phyloP scores from a whole-genome alignment of 148 eudicot genomes.

The Rhododendron vialii region DNA sequence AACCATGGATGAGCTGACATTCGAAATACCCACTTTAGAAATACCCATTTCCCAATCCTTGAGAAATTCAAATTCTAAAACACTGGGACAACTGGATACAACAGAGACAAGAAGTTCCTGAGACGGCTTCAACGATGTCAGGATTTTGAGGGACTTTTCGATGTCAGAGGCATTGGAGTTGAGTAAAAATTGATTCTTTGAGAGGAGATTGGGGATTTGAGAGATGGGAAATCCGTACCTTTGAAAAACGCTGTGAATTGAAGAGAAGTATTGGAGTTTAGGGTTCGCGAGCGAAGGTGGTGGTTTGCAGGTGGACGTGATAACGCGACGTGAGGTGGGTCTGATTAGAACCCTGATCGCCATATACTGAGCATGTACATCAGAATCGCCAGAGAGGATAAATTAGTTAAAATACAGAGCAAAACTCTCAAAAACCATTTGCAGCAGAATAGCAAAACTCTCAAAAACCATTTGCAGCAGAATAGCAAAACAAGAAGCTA shows the following conservation, averaged over 20 bases:
- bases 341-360: slow-evolving; percentile 19
- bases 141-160: slow-evolving; percentile 48
- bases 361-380: not conserved
- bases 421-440: too few species aligned
- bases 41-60: slow-evolving; percentile 56
- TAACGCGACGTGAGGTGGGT: not conserved
- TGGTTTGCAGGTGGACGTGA: not conserved
- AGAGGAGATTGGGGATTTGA: slow-evolving; percentile 37
- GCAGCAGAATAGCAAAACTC: too few species aligned
- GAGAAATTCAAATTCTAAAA: slow-evolving; percentile 53
- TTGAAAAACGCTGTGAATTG: slow-evolving; percentile 46
- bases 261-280: slow-evolving; percentile 2
- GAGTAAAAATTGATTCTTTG: slow-evolving; percentile 47
- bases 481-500: too few species aligned
- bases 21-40: slow-evolving; percentile 22
- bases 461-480: too few species aligned
- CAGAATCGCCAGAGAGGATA: too few species aligned
- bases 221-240: slow-evolving; percentile 62
- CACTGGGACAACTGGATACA: slow-evolving; percentile 49
- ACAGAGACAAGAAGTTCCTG: slow-evolving; percentile 41
- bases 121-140: slow-evolving; percentile 46
- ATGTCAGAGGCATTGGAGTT: slow-evolving; percentile 32
- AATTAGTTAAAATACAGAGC: too few species aligned
- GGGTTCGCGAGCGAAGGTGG: not conserved
- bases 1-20: slow-evolving; percentile 16